Evolutionary conservation across 495 filamentous ascomycete genomes (phyloP), one percentile per base, ranked within the genome.

Genomic region (Lophiotrema nucula): DNA sequence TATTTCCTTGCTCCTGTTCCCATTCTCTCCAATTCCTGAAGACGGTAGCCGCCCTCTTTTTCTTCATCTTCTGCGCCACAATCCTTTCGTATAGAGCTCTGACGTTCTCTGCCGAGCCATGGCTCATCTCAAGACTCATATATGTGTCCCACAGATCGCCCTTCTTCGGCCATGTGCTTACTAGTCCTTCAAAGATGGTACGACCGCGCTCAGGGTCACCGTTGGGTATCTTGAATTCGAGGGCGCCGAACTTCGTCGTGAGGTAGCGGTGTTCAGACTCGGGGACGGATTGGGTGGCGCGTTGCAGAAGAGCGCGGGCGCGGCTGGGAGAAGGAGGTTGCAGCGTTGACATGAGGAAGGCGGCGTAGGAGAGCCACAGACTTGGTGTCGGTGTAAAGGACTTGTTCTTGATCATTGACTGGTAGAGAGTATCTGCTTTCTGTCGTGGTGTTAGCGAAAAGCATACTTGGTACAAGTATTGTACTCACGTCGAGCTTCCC

Each of bases 321-420:
- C 85, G 82, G 18, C 86, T 84, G 0, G 88, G 83, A n/a, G 80
- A 77, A 56, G 79, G 76, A 43, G 63, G 63, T 11, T 26, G 16
- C 21, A 81, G 72, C 23, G 79, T 86, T 48, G 82, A 81, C 74
- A 92, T 85, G 35, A 97, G 81, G 83, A 96, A 96, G 67, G 84
- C 88, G 39, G 92, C 92, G 72, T 96, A 96, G 77, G 97, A 97
- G 76, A 89, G 75, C 86, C 89, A 97, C 70, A 97, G 83, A 43
- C 85, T 78, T 16, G 86, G 84, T 11, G 83, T 83, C 45, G 83
- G 79, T 57, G 82, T 85, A 64, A 92, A 85, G 26, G 60, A 38
- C 73, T 92, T 95, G 72, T 90, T 93, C 76, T 92, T 93, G 67
- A 90, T 75, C 60, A 92, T 84, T 25, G 79, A 73, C 68, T 88